phyloP scores from a whole-genome alignment of 2,329 filamentous ascomycete species.

The Aspergillus viridinutans region DNA sequence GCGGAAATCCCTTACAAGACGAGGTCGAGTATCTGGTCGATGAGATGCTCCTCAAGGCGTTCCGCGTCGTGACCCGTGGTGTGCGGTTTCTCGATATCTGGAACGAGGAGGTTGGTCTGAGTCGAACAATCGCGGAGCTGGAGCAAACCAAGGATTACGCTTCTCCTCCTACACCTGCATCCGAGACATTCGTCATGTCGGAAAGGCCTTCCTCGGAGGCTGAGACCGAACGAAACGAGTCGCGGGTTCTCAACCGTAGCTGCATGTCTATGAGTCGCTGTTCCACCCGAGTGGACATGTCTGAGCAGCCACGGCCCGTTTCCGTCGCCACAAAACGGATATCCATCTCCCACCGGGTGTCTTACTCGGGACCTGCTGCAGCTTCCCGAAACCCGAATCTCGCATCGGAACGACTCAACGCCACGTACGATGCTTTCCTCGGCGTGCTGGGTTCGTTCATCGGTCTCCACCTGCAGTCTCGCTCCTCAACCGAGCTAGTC shows the following conservation, averaged over 20 bases:
- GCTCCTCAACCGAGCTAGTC: slow-evolving; percentile 78
- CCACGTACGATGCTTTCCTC: slow-evolving; percentile 80
- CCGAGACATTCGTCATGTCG: slow-evolving; percentile 33
- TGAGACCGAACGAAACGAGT: slow-evolving; percentile 28
- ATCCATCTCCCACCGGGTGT: slow-evolving; percentile 68
- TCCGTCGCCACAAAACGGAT: slow-evolving; percentile 44
- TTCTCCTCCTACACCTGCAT: slow-evolving; percentile 34
- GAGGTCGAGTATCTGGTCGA: slow-evolving; percentile 63
- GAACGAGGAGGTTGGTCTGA: slow-evolving; percentile 54
- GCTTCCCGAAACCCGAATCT: slow-evolving; percentile 64
- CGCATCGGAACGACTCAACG: slow-evolving; percentile 75
- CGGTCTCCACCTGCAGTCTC: slow-evolving; percentile 87
- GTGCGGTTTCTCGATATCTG: slow-evolving; percentile 86
- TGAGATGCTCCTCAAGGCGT: slow-evolving; percentile 88
- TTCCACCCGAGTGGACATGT: slow-evolving; percentile 22
- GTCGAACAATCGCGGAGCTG: slow-evolving; percentile 37
- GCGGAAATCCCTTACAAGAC: slow-evolving; percentile 39
- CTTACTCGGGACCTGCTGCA: slow-evolving; percentile 65
- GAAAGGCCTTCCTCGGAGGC: slow-evolving; percentile 21
- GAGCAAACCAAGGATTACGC: slow-evolving; percentile 29
- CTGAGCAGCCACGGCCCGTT: slow-evolving; percentile 27
- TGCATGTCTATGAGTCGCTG: slow-evolving; percentile 26
- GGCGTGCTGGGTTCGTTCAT: slow-evolving; percentile 92
- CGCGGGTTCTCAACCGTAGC: slow-evolving; percentile 30
- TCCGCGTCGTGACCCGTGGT: slow-evolving; percentile 87